Conservation (phyloP, 1,139 yeast genomes). For the Yamadazyma kanchanaburiensis region DNA sequence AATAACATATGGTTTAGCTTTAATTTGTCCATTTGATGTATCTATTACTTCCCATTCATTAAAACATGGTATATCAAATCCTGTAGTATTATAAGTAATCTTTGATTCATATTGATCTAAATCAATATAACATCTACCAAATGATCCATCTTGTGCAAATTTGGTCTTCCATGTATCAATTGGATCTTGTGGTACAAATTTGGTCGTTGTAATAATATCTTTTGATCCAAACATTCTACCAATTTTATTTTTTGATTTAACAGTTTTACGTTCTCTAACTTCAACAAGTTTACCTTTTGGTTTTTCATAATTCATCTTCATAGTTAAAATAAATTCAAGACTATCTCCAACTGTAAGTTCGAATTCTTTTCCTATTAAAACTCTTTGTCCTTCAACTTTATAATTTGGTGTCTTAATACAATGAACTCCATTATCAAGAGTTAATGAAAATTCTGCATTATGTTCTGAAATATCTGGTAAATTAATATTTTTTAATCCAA, state of each 20-base stretch:
- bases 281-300: constrained; percentile 55
- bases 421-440: constrained; percentile 88
- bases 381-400: constrained; percentile 34
- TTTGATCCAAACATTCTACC: constrained; percentile 49
- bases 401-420: constrained; percentile 73
- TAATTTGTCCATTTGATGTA: constrained; percentile 24
- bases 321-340: constrained; percentile 68
- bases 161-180: constrained; percentile 55
- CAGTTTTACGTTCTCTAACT: constrained; percentile 51
- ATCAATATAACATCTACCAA: constrained; percentile 70
- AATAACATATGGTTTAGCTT: constrained; percentile 55
- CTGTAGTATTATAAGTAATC: constrained; percentile 51
- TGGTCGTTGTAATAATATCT: constrained; percentile 50
- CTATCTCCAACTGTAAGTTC: constrained; percentile 70
- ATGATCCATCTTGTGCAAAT: constrained; percentile 84
- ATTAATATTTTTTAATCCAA: constrained; percentile 54
- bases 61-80: constrained; percentile 58
- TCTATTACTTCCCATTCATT: constrained; percentile 74
- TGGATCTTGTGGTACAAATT: constrained; percentile 48
- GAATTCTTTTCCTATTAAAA: constrained; percentile 72
- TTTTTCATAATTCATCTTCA: constrained; percentile 61
- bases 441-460: constrained; percentile 63
- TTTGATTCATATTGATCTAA: constrained; percentile 57
- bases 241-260: constrained; percentile 43
- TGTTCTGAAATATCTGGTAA: constrained; percentile 56